Base-by-base conservation (phyloP, 768 basidiomycete genomes). In the Galerina marginata region DNA sequence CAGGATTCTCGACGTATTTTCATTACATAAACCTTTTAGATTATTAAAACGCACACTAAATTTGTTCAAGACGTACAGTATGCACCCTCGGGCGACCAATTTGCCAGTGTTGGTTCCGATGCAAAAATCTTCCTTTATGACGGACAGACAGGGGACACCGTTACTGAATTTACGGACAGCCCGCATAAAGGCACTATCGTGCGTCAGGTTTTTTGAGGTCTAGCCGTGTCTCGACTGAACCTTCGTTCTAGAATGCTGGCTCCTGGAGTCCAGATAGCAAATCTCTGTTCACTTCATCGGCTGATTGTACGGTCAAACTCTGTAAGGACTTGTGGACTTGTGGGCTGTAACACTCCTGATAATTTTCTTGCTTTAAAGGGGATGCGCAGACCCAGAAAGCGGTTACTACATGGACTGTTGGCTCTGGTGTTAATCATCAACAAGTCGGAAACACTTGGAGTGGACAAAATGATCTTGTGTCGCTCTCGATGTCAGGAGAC, bases 31-130 rank as follows among this genome's bases (percentile, higher is more conserved):
- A 33, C 29, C 4, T 5, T 59, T 2, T 50, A 93, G 91, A 86
- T 88, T 10, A 90, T 97, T 76, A 89, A 86, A 73, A 90, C 89
- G 2, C 96, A 99, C 72, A 90, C 88, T 12, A 93, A 91, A 72
- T 97, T 96, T 68, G 92, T 98, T 14, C 93, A 96, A 74, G 94
- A 96, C 60, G 85, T 98, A 38, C 85, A 86, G 55, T 98, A 88
- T 70, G 82, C 94, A 0, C 87, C 88, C 0, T 89, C 89, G 9
- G 96, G 96, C 2, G 86, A 90, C 43, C 78, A 87, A 44, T 96
- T 98, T 69, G 90, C 86, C 12, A 95, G 93, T 59, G 94, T 92
- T 38, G 96, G 94, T 20, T 91, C 92, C 5, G 96, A 99, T 72
- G 83, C 81, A 33, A 96, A 90, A 77, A 75, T 92, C 20, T 92